Evolutionary conservation across 1,284 basidiomycete genomes (phyloP), one percentile per base, ranked within the genome.

Genomic region (Trichosporon inkin): DNA sequence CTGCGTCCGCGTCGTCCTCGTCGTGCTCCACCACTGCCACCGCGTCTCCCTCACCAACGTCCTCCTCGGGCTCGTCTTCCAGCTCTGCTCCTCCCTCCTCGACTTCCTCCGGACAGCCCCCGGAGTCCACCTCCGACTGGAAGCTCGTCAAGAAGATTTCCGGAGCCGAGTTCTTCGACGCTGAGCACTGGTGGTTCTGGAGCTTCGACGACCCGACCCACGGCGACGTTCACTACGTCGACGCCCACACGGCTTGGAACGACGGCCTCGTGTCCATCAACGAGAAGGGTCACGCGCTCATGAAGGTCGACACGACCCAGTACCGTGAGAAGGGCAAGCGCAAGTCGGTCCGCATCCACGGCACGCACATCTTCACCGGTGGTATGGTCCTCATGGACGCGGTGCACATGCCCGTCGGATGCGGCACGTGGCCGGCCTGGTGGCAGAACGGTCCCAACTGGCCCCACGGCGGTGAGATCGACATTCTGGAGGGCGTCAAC

Each of bases 351-450:
- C 85, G 90, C 57, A 87, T 93, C 58, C 84, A 85, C 55, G 85
- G 86, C 0, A 77, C 85, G 37, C 77, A 80, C 61, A 75, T 79
- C 1, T 89, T 84, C 71, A 86, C 72, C 44, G 82, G 69, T 40
- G 88, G 85, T 10, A 80, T 92, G 44, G 80, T 91, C 63, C 81
- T 92, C 60, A 82, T 92, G 81, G 90, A 93, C 74, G 83, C 89
- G 14, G 81, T 86, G n/a, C 91, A 94, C 76, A 92, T 93, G 87
- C 91, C 91, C 1, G 87, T 86, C 1, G 92, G 92, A 7, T 94
- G 91, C 75, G 91, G 87, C 39, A 87, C 86, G 10, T 93, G 91
- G 75, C 76, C 76, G 14, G 78, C 77, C 3, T 80, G 74, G 72
- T 79, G 79, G 79, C 70, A 67, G 59, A 78, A 77, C 70, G 79